Percentiles rank a stretch among this genome's conserved stretches.
These are phyloP conservation scores for Begonia fuchsioides DNA, from an alignment of 306 rosid species.

Conservation along the genomic window DNA sequence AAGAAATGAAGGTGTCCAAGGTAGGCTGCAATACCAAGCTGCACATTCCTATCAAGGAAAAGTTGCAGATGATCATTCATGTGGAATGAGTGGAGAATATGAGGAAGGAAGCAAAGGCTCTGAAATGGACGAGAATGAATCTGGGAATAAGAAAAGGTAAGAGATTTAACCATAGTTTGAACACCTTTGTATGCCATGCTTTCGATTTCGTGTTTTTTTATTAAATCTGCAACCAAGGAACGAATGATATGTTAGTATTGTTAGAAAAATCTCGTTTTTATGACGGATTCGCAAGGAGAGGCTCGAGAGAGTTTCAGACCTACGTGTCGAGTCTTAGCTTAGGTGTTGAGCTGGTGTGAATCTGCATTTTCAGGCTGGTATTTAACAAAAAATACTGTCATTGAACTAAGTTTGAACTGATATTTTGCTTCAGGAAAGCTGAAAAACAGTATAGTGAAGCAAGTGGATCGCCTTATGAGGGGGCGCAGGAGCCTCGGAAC, in stretches of 20 bases:
- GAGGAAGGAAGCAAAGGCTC: constrained; percentile 54
- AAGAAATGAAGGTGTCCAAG: constrained; percentile 35
- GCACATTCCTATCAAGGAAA: constrained; percentile 25
- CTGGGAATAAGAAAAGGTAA: constrained; percentile 60
- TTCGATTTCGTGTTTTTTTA: no score
- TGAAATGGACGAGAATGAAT: constrained; percentile 40
- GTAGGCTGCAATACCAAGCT: constrained; percentile 32
- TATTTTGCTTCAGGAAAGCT: constrained; percentile 38
- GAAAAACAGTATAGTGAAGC: constrained; percentile 45
- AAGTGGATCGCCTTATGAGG: constrained; percentile 31
- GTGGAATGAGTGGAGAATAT: constrained; percentile 53
- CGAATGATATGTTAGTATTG: no score
- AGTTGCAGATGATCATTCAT: constrained; percentile 30
- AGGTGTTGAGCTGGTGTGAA: no score
- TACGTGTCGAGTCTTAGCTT: no score
- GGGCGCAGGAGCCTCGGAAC: constrained; percentile 38
- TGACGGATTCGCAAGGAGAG: no score
- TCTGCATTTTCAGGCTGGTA: no score
- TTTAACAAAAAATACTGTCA: no score
- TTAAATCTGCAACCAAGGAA: no score
- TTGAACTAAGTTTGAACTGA: background rate
- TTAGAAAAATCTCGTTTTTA: no score
- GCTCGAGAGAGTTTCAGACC: no score
- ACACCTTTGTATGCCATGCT: no score
- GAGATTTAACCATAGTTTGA: background rate